Percentiles rank a stretch among this genome's conserved stretches.
Evolutionary conservation across 495 filamentous ascomycete species (phyloP).

Genomic region (Penicillium waksmanii): DNA sequence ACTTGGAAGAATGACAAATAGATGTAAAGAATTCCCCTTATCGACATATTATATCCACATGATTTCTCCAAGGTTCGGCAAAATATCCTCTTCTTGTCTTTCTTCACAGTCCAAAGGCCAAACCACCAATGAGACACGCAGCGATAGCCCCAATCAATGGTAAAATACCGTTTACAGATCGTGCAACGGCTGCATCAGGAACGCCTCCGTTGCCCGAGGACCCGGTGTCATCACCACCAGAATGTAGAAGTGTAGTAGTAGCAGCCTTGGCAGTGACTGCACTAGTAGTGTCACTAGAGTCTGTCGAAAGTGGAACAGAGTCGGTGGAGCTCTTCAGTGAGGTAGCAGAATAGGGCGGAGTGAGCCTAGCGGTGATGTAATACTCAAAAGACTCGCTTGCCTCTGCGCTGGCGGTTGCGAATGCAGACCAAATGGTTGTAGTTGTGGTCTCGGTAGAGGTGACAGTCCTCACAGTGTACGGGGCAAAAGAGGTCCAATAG

Average conservation of each 20-base stretch:
- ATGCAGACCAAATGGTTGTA: constrained; percentile 22
- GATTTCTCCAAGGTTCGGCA: too few species aligned
- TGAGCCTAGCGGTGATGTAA: constrained; percentile 4
- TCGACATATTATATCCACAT: too few species aligned
- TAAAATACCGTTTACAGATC: background rate
- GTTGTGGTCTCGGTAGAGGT: constrained; percentile 27
- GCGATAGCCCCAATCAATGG: constrained; percentile 9
- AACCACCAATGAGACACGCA: constrained; percentile 16
- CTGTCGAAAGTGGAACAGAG: constrained; percentile 14
- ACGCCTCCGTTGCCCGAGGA: background rate
- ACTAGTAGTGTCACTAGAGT: background rate
- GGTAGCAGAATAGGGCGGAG: constrained; percentile 22
- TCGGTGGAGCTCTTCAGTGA: constrained; percentile 20
- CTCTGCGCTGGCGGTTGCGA: constrained; percentile 15
- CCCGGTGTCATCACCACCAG: background rate
- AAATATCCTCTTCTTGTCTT: background rate
- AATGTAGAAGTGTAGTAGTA: background rate
- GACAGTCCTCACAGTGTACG: constrained; percentile 24
- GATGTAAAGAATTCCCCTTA: too few species aligned
- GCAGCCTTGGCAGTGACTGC: background rate
- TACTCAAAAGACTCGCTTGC: constrained; percentile 14
- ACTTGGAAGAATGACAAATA: too few species aligned
- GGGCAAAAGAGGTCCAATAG: constrained; percentile 27
- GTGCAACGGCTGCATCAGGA: background rate
- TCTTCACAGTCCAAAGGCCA: constrained; percentile 26